Base-by-base conservation (phyloP, 495 filamentous ascomycete genomes). In the Schizothecium vesticola region DNA sequence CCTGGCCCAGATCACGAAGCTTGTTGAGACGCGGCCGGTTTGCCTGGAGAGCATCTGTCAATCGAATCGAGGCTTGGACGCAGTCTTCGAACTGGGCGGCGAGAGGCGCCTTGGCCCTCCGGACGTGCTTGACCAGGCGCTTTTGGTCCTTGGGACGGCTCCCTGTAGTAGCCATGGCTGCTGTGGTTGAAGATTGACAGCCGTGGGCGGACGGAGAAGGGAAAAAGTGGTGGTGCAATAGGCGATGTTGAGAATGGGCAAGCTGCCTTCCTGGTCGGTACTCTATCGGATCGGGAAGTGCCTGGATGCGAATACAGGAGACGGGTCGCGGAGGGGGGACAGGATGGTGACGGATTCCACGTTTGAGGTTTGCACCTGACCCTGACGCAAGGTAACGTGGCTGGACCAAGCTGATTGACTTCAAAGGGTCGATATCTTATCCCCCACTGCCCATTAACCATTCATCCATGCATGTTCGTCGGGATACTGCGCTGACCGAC, bases 41-140 rank as follows among this genome's bases (percentile, higher is more conserved):
- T 3, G 71, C 60, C 55, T 67, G 24, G 16, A 73, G 61, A 1
- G 59, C 66, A 59, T 65, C 56, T 12, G 62, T 61, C 23, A 73
- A 33, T 16, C 51, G 69, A 1, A 63, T 36, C 22, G 67, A 69
- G 19, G 29, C 19, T 19, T 73, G 71, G 28, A 22, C 21, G 62
- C 71, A 73, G 59, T 73, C 69, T 61, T 73, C 71, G 55, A 73
- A 73, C 29, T 71, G 56, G 24, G 71, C 71, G 1, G 71, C 71
- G 57, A 73, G 28, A 22, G 71, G 69, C 12, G 71, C 71, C 61
- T 71, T 68, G 31, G 55, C 66, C 69, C 61, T 68, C 26, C n/a
- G 19, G 19, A 23, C 51, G 19, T 16, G 57, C 22, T 26, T 68
- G 24, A 51, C 22, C 28, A 68, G 33, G 29, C 21, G 7, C 23